Evolutionary conservation across 768 basidiomycete species (phyloP).

Genomic region (Tulasnella sp.): DNA sequence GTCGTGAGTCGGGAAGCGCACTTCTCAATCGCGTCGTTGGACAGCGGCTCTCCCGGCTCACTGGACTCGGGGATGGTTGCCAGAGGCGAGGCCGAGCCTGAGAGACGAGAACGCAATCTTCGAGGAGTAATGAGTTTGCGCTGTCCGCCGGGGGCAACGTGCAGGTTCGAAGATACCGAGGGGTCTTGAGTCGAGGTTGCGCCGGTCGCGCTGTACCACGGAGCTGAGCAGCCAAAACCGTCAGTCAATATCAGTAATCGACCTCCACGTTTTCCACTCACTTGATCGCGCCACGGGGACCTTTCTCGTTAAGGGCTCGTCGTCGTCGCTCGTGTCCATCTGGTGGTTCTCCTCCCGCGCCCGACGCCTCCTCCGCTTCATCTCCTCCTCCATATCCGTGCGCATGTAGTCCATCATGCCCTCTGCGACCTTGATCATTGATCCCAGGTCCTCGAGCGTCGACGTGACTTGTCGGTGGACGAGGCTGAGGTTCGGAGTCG

Average conservation of each 20-base stretch:
- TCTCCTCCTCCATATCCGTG: conserved; percentile 1
- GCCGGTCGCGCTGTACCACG: neutral
- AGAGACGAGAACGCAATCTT: neutral
- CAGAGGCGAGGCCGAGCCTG: neutral
- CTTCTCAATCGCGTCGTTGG: neutral
- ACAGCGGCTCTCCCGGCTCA: neutral
- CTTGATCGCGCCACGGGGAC: neutral
- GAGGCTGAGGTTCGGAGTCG: neutral
- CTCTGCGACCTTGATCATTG: neutral
- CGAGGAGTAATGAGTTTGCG: neutral
- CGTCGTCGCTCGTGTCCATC: neutral
- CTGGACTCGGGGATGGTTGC: neutral
- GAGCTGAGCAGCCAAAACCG: neutral
- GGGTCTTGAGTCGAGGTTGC: neutral
- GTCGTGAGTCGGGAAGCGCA: neutral
- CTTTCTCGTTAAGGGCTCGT: neutral
- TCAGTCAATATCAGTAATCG: neutral
- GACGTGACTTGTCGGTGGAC: neutral
- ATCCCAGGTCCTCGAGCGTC: neutral
- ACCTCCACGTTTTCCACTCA: neutral
- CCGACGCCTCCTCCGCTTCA: neutral
- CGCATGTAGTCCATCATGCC: conserved; percentile 4
- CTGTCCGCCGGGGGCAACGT: neutral
- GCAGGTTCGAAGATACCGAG: neutral
- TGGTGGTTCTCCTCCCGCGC: neutral